phyloP scores from a whole-genome alignment of 1,284 basidiomycete genomes.

The Entoloma clypeatum region DNA sequence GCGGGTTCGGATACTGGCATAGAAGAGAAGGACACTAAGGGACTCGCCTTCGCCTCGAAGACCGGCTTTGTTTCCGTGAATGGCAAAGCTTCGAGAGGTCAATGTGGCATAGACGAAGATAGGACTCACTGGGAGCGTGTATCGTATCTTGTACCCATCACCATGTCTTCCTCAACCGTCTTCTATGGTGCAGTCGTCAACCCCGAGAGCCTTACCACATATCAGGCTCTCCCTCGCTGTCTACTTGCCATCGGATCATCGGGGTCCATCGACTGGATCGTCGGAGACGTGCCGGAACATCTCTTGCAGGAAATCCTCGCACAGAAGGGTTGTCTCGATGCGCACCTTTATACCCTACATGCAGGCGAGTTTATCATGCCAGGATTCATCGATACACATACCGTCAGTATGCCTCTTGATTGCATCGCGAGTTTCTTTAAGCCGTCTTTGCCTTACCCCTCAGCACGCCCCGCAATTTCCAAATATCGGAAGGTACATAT shows the following conservation, averaged over 20 bases:
- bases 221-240: slow-evolving; percentile 52
- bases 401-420: slow-evolving; percentile 45
- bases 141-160: too few species aligned
- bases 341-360: slow-evolving; percentile 43
- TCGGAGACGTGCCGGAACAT: slow-evolving; percentile 46
- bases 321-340: slow-evolving; percentile 34
- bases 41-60: slow-evolving; percentile 19
- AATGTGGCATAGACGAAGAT: slow-evolving; percentile 7
- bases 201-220: slow-evolving; percentile 51
- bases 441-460: not conserved
- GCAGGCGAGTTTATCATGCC: slow-evolving; percentile 82
- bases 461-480: slow-evolving; percentile 88
- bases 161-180: slow-evolving; percentile 27
- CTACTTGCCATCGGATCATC: slow-evolving; percentile 55
- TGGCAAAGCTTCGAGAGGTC: slow-evolving; percentile 7
- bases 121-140: slow-evolving; percentile 4
- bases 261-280: slow-evolving; percentile 70
- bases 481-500: slow-evolving; percentile 71
- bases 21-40: slow-evolving; percentile 28
- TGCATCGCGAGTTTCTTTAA: slow-evolving; percentile 1
- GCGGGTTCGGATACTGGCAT: slow-evolving; percentile 21
- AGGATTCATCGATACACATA: slow-evolving; percentile 89
- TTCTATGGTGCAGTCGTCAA: slow-evolving; percentile 72
- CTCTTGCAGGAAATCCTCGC: slow-evolving; percentile 43
- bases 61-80: slow-evolving; percentile 1